phyloP scores from a whole-genome alignment of 345 rosid species.

The Eucalyptus albens region DNA sequence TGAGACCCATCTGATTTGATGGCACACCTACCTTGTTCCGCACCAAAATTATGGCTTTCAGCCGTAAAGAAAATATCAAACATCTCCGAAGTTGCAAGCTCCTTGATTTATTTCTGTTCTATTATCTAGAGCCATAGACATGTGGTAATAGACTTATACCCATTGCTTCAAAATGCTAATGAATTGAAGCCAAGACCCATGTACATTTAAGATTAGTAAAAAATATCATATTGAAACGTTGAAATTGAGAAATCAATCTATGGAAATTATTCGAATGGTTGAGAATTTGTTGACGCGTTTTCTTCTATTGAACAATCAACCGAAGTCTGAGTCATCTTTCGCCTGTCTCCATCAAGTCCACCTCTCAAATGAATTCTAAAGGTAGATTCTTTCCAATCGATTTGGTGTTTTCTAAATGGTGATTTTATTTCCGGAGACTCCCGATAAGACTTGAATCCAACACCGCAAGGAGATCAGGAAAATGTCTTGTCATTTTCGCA shows the following conservation, averaged over 20 bases:
- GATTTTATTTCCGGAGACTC: neutral
- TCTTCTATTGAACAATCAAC: neutral
- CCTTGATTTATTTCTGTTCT: neutral
- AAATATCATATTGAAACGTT: neutral
- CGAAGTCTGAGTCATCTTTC: neutral
- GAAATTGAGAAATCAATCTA: neutral
- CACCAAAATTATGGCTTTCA: neutral
- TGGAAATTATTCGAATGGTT: neutral
- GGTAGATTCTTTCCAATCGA: neutral
- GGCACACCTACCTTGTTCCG: rapidly evolving
- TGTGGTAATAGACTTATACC: neutral
- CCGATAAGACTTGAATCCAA: neutral
- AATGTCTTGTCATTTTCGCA: neutral
- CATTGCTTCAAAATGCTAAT: neutral
- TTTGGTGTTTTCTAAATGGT: neutral
- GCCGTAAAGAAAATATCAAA: neutral
- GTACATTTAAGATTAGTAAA: neutral
- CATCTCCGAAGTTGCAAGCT: neutral
- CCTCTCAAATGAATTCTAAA: neutral
- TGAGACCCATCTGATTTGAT: neutral
- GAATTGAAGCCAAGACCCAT: neutral
- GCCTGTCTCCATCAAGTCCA: neutral
- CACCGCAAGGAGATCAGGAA: neutral
- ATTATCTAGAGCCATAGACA: neutral
- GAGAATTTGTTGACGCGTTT: neutral